Conservation (phyloP, 176 grass and related monocot genomes). For the Rhynchospora pubera region DNA sequence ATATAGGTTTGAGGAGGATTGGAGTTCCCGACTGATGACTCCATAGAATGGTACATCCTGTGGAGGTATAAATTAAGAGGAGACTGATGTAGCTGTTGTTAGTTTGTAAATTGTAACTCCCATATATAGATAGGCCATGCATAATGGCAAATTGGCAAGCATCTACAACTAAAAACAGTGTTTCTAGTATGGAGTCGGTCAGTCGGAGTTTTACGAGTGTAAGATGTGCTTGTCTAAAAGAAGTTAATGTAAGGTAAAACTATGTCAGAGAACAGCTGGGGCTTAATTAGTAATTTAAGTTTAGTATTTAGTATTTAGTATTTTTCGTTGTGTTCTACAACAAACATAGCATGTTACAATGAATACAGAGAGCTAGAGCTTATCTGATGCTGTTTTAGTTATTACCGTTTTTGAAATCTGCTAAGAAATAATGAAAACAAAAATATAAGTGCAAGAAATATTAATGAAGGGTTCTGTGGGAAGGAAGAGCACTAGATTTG, state of each 20-base stretch:
- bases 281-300: neutral
- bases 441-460: neutral
- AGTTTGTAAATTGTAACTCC: neutral
- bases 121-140: neutral
- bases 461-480: no score
- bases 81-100: neutral
- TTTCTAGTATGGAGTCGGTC: no score
- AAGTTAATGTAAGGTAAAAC: neutral
- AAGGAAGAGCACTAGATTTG: no score
- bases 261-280: neutral
- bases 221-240: no score
- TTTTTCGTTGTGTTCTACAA: neutral
- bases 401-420: neutral
- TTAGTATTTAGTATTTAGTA: neutral
- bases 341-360: neutral
- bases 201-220: neutral
- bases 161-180: no score
- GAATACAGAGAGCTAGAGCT: neutral
- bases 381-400: neutral
- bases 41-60: neutral
- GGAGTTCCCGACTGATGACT: neutral
- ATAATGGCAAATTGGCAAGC: no score
- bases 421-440: neutral
- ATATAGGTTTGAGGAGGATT: constrained; percentile 34
- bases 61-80: neutral